Conservation (phyloP, 225 moss, liverwort and hornwort genomes). For the Bryum argenteum region DNA sequence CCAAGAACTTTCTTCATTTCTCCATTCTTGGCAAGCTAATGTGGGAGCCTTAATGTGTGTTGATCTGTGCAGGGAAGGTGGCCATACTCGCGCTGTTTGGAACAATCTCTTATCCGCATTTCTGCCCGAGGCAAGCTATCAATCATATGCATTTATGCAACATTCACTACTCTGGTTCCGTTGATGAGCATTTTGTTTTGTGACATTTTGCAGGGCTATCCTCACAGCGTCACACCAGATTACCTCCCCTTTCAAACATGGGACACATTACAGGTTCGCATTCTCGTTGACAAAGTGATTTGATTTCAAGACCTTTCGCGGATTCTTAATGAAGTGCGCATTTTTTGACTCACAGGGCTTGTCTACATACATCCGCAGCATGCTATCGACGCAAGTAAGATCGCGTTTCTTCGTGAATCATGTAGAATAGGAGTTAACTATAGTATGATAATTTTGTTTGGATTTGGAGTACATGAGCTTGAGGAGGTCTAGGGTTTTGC, state of each 20-base stretch:
- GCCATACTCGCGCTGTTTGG: slow-evolving; percentile 65
- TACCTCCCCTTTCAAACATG: slow-evolving; percentile 97
- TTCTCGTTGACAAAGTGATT: neutral
- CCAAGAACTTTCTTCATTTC: slow-evolving; percentile 4
- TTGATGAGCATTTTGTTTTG: neutral
- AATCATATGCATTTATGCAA: neutral
- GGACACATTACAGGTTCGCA: slow-evolving; percentile 92
- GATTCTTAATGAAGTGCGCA: slow-evolving; percentile 1
- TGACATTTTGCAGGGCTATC: slow-evolving; percentile 76
- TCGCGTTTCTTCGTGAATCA: slow-evolving; percentile 5
- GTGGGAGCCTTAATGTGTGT: neutral
- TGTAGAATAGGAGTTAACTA: slow-evolving; percentile 4
- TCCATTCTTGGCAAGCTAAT: too few relatives aligned
- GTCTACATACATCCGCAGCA: slow-evolving; percentile 97
- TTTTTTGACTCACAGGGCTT: slow-evolving; percentile 64
- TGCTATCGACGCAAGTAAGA: slow-evolving; percentile 98
- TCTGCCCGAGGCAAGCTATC: slow-evolving; percentile 76
- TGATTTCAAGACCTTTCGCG: neutral
- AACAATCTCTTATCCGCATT: slow-evolving; percentile 85
- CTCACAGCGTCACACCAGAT: slow-evolving; percentile 87
- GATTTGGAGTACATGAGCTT: slow-evolving; percentile 28
- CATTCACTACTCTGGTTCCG: neutral
- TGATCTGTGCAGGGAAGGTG: slow-evolving; percentile 54
- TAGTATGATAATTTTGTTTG: slow-evolving; percentile 2
- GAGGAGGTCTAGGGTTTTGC: slow-evolving; percentile 28